These are phyloP conservation scores for Claviceps spartinae DNA, from an alignment of 2,329 filamentous ascomycete genomes.

Conservation along the genomic window DNA sequence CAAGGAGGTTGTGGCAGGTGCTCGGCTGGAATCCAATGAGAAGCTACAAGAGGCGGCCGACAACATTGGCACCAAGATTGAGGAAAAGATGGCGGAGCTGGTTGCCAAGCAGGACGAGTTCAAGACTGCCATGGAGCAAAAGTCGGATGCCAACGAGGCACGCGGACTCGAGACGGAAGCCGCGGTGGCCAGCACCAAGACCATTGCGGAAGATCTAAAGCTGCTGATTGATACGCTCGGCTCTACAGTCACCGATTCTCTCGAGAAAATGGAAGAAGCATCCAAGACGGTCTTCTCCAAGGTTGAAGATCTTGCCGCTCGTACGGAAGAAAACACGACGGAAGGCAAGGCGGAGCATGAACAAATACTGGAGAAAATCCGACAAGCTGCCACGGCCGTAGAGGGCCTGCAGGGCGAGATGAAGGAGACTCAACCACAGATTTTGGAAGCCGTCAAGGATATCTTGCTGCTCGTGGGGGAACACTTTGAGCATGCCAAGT, in stretches of 20 bases:
- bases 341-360: conserved; percentile 69
- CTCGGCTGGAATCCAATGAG: conserved; percentile 73
- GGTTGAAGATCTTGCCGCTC: conserved; percentile 64
- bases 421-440: conserved; percentile 73
- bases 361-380: conserved; percentile 67
- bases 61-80: conserved; percentile 40
- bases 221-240: conserved; percentile 75
- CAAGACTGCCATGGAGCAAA: conserved; percentile 59
- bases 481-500: conserved; percentile 79
- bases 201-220: conserved; percentile 76
- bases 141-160: conserved; percentile 58
- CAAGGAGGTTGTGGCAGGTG: conserved; percentile 62
- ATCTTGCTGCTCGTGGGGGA: conserved; percentile 71
- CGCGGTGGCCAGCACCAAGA: conserved; percentile 60
- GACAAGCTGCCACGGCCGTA: conserved; percentile 58
- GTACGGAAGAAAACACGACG: conserved; percentile 60
- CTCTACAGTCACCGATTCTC: conserved; percentile 63
- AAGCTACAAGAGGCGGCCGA: conserved; percentile 51
- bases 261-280: conserved; percentile 77
- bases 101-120: conserved; percentile 82
- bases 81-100: conserved; percentile 59
- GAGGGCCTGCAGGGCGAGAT: conserved; percentile 67
- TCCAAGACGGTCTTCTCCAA: conserved; percentile 75
- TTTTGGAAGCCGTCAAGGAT: conserved; percentile 74
- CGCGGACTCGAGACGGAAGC: conserved; percentile 61